phyloP scores from a whole-genome alignment of 1,284 basidiomycete species.

The Leccinum fuscescens region DNA sequence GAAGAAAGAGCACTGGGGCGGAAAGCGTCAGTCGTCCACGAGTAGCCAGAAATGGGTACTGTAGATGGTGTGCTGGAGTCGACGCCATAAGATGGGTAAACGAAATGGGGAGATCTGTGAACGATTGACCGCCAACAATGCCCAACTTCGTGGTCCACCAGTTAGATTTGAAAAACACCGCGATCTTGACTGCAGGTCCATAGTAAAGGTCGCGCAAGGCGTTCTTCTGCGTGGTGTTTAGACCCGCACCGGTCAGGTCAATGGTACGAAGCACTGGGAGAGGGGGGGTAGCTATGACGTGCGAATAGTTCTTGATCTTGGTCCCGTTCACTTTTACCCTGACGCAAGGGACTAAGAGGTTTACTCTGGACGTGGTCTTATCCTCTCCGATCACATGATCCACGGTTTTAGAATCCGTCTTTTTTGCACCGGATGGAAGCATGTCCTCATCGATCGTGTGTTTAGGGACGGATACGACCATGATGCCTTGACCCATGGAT shows the following conservation, averaged over 20 bases:
- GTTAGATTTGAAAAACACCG: constrained; percentile 35
- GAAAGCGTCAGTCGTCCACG: constrained; percentile 9
- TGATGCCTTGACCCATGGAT: constrained; percentile 5
- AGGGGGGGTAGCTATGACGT: constrained; percentile 20
- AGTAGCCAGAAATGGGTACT: constrained; percentile 20
- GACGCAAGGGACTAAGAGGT: not conserved
- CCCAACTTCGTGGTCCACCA: constrained; percentile 35
- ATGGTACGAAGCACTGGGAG: constrained; percentile 18
- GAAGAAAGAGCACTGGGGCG: constrained; percentile 12
- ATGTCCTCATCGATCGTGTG: not conserved
- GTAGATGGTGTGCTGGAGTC: constrained; percentile 19
- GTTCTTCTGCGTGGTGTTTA: constrained; percentile 14
- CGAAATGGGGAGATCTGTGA: constrained; percentile 37
- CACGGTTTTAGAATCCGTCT: not conserved
- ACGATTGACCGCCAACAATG: constrained; percentile 35
- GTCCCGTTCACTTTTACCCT: constrained; percentile 3
- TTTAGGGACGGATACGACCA: not conserved
- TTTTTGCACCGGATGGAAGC: not conserved
- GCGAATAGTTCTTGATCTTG: constrained; percentile 5
- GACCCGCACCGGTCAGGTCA: constrained; percentile 11
- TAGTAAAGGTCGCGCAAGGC: constrained; percentile 16
- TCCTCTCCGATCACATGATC: not conserved
- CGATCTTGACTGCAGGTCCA: constrained; percentile 29
- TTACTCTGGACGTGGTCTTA: not conserved
- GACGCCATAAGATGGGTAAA: constrained; percentile 39